Evolutionary conservation across 1,284 basidiomycete species (phyloP), one percentile per base, ranked within the genome.

Genomic region (Laetiporus sulphureus): DNA sequence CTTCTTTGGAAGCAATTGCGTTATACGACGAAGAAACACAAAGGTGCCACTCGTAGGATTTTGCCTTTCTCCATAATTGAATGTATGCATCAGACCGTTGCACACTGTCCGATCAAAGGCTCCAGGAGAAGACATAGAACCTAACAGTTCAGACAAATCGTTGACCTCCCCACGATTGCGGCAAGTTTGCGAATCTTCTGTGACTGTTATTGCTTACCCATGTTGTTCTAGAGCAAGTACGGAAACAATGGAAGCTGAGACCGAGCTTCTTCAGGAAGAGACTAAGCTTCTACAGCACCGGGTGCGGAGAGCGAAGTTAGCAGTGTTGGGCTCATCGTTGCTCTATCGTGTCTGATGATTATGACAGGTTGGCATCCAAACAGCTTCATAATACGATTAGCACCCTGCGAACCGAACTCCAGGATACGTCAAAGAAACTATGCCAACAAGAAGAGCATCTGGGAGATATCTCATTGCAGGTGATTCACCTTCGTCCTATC

Each of bases 231-330:
- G n/a, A n/a, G n/a, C n/a, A n/a, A n/a, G n/a, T n/a, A n/a, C n/a
- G n/a, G n/a, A 27, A 13, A 8, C 25, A 8, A 13, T 27, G 25
- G 8, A 53, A 10, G 18, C 31, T 1, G 55, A 59, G 36, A 37
- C 54, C 0, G 48, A 46, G 11, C 18, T 53, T 3, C 43, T 58
- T 0, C 51, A 60, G 24, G n/a, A 23, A 3, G 48, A 56, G 15
- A 34, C 46, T 1, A 22, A 25, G 4, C 42, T 40, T 18, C 36
- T 57, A 11, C 51, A 45, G 20, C 43, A 41, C 35, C 51, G 57
- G 8, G 15, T 53, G 12, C 25, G 41, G 5, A 27, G 42, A 0
- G 46, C 53, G 6, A 58, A 55, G 59, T 59, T n/a, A n/a, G n/a
- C n/a, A n/a, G n/a, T n/a, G n/a, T n/a, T n/a, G n/a, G n/a, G n/a